Evolutionary conservation across 352 stramenopile species (phyloP).

Genomic region (Plasmopara halstedii): DNA sequence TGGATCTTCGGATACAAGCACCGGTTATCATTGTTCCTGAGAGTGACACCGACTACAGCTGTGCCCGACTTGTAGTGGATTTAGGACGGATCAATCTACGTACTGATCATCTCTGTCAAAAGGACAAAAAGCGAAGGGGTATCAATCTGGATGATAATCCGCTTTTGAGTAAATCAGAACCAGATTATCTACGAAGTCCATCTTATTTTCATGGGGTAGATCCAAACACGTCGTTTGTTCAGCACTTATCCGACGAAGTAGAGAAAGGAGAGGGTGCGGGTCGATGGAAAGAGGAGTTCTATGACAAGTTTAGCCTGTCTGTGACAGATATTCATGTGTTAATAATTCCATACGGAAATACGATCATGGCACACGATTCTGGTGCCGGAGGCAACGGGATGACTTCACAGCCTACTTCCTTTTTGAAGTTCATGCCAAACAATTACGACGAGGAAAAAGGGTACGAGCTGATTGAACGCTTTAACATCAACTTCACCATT

Average conservation of each 20-base stretch:
- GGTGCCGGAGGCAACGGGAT: constrained; percentile 12
- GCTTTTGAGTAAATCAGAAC: constrained; percentile 19
- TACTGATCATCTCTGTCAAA: constrained; percentile 72
- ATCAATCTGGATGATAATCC: constrained; percentile 23
- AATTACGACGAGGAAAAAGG: constrained; percentile 47
- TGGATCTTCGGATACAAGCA: constrained; percentile 81
- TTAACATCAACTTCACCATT: constrained; percentile 83
- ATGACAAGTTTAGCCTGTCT: constrained; percentile 84
- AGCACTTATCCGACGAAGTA: constrained; percentile 81
- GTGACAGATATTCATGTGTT: constrained; percentile 80
- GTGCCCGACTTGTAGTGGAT: constrained; percentile 70
- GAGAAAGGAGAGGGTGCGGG: constrained; percentile 77
- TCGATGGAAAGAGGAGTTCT: constrained; percentile 88
- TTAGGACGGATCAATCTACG: constrained; percentile 79
- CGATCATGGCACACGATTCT: constrained; percentile 18
- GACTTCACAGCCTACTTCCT: constrained; percentile 30
- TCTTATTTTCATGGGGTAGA: constrained; percentile 28
- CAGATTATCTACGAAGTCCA: constrained; percentile 35
- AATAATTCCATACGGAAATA: constrained; percentile 65
- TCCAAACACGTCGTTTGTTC: constrained; percentile 67
- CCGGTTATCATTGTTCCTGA: constrained; percentile 80
- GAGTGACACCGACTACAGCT: constrained; percentile 75
- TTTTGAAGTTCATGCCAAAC: constrained; percentile 34
- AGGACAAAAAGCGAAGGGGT: constrained; percentile 47
- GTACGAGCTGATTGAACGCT: constrained; percentile 75